Evolutionary conservation across 345 rosid genomes (phyloP).

Genomic region (Cardiospermum halicacabum): DNA sequence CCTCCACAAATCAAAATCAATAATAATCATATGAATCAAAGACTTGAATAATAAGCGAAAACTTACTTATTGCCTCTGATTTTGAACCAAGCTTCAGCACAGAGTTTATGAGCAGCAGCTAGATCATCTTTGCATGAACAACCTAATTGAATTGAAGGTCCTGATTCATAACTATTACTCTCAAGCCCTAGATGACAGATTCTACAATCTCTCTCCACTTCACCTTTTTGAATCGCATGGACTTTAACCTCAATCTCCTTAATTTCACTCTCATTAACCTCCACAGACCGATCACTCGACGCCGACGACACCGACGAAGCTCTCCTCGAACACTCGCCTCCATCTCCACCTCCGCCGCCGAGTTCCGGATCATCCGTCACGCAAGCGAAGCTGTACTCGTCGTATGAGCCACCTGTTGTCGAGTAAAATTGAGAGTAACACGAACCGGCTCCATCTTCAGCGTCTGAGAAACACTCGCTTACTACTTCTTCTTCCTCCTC

Average conservation of each 20-base stretch:
- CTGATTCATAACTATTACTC: conserved; percentile 58
- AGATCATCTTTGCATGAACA: conserved; percentile 94
- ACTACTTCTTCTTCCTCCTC: neutral
- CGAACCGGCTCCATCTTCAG: conserved; percentile 62
- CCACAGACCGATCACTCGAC: conserved; percentile 52
- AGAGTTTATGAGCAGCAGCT: conserved; percentile 89
- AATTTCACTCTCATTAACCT: conserved; percentile 21
- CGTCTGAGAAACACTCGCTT: conserved; percentile 69
- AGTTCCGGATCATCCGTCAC: conserved; percentile 41
- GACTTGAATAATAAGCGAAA: neutral
- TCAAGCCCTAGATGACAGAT: conserved; percentile 89
- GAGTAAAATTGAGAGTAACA: conserved; percentile 84
- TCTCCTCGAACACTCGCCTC: conserved; percentile 38
- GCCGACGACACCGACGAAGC: conserved; percentile 35
- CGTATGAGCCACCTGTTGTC: conserved; percentile 70
- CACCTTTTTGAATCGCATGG: conserved; percentile 35
- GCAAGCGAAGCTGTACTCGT: conserved; percentile 46
- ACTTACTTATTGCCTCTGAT: conserved; percentile 90
- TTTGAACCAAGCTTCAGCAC: conserved; percentile 98
- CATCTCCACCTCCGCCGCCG: conserved; percentile 14
- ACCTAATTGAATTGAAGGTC: conserved; percentile 67
- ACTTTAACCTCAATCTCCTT: conserved; percentile 40
- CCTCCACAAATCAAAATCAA: neutral
- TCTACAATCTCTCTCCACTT: conserved; percentile 64
- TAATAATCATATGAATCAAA: conserved; percentile 6